Conservation (phyloP, 2,329 filamentous ascomycete genomes). For the Phialemoniopsis sp. region DNA sequence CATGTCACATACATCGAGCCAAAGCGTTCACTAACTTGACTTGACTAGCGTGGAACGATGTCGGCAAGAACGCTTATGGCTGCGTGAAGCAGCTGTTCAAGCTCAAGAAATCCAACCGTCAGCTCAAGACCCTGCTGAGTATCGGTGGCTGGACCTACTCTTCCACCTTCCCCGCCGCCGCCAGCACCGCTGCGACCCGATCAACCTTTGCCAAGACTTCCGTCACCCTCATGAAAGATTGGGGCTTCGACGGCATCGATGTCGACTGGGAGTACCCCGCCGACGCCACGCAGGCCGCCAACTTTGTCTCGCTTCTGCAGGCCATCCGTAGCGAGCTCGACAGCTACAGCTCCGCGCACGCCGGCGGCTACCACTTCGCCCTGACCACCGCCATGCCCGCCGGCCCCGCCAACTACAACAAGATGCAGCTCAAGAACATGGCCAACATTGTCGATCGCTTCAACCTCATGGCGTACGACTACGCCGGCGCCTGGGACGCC, state of each 20-base stretch:
- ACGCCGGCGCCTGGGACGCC: slow-evolving; percentile 62
- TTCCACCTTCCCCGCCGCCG: slow-evolving; percentile 65
- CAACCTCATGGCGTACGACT: slow-evolving; percentile 72
- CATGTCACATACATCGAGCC: background rate
- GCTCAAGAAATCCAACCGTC: slow-evolving; percentile 72
- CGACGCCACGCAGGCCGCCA: slow-evolving; percentile 30
- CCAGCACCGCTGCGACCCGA: slow-evolving; percentile 58
- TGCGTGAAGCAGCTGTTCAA: slow-evolving; percentile 76
- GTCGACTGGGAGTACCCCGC: slow-evolving; percentile 36
- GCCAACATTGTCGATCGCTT: slow-evolving; percentile 46
- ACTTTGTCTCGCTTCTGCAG: slow-evolving; percentile 40
- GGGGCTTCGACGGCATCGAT: slow-evolving; percentile 45
- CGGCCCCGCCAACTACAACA: slow-evolving; percentile 40
- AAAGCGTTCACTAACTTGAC: no score
- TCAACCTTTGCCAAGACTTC: slow-evolving; percentile 65
- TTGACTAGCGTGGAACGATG: slow-evolving; percentile 50
- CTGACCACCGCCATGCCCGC: slow-evolving; percentile 49
- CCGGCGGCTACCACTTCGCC: slow-evolving; percentile 44
- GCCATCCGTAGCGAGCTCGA: slow-evolving; percentile 43
- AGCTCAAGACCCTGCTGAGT: slow-evolving; percentile 72
- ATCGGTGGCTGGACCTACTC: slow-evolving; percentile 89
- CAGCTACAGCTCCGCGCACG: slow-evolving; percentile 37
- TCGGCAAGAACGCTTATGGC: slow-evolving; percentile 72
- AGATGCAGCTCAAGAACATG: slow-evolving; percentile 40
- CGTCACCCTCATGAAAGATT: slow-evolving; percentile 67